phyloP scores from a whole-genome alignment of 305 asterid species.

The Fraxinus sp. region DNA sequence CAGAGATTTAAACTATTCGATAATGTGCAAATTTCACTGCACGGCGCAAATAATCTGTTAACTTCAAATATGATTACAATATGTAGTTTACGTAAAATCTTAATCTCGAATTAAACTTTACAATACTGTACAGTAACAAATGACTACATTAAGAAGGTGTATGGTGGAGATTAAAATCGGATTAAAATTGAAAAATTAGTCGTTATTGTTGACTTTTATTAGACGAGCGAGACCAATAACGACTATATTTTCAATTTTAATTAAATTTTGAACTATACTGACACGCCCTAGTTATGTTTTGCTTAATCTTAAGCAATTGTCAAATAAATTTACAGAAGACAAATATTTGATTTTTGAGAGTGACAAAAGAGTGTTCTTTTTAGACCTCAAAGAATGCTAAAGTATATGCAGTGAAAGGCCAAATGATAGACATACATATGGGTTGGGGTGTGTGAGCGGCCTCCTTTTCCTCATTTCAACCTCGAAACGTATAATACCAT shows the following conservation, averaged over 20 bases:
- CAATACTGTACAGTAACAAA: background rate
- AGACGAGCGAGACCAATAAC: too few relatives aligned
- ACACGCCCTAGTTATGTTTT: background rate
- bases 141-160: too few relatives aligned
- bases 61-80: background rate
- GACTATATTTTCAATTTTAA: too few relatives aligned
- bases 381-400: background rate
- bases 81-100: background rate
- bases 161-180: too few relatives aligned
- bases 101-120: background rate
- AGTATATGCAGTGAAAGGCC: background rate
- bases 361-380: background rate
- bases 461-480: conserved; percentile 28
- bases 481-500: conserved; percentile 28
- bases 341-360: background rate
- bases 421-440: background rate
- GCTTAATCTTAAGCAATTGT: background rate
- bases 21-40: background rate
- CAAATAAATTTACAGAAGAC: background rate
- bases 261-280: too few relatives aligned
- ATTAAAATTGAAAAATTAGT: too few relatives aligned
- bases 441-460: conserved; percentile 1
- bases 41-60: background rate
- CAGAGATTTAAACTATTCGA: background rate
- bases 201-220: too few relatives aligned